phyloP scores from a whole-genome alignment of 2,329 filamentous ascomycete species.

The Cladosporium austrohemisphaericum region DNA sequence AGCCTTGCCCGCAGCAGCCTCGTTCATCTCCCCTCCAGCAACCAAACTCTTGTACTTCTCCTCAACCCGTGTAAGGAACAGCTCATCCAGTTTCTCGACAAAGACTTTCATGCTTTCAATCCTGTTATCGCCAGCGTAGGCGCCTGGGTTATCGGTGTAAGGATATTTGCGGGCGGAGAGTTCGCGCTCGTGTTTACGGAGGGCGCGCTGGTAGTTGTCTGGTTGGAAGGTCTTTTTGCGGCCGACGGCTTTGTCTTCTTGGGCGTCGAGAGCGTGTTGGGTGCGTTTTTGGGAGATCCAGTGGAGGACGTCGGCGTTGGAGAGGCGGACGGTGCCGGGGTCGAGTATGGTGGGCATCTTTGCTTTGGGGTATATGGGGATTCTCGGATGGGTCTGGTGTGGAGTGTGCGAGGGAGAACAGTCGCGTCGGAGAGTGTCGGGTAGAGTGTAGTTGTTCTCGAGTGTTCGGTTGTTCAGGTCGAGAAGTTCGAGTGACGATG shows the following conservation, averaged over 20 bases:
- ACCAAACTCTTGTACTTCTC: constrained; percentile 25
- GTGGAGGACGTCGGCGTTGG: constrained; percentile 35
- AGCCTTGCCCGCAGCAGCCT: constrained; percentile 25
- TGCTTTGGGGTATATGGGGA: background rate
- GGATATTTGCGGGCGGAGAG: constrained; percentile 29
- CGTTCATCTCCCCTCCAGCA: constrained; percentile 20
- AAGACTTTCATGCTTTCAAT: constrained; percentile 20
- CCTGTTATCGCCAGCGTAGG: constrained; percentile 24
- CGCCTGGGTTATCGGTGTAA: constrained; percentile 27
- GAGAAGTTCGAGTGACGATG: background rate
- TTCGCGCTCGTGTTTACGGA: constrained; percentile 31
- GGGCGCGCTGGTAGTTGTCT: constrained; percentile 29
- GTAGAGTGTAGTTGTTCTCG: background rate
- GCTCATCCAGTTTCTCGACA: constrained; percentile 23
- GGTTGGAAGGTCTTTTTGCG: constrained; percentile 25
- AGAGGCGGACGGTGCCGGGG: constrained; percentile 33
- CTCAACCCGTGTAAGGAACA: constrained; percentile 26
- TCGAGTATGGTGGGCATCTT: constrained; percentile 33
- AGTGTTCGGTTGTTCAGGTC: background rate
- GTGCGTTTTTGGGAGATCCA: constrained; percentile 31
- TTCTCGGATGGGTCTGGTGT: no score
- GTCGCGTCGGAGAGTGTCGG: no score
- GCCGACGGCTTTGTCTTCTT: constrained; percentile 24
- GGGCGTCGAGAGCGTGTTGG: constrained; percentile 32
- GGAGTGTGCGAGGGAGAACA: background rate